Evolutionary conservation across 306 rosid species (phyloP), one percentile per base, ranked within the genome.

Genomic region (Citrullus amarus): DNA sequence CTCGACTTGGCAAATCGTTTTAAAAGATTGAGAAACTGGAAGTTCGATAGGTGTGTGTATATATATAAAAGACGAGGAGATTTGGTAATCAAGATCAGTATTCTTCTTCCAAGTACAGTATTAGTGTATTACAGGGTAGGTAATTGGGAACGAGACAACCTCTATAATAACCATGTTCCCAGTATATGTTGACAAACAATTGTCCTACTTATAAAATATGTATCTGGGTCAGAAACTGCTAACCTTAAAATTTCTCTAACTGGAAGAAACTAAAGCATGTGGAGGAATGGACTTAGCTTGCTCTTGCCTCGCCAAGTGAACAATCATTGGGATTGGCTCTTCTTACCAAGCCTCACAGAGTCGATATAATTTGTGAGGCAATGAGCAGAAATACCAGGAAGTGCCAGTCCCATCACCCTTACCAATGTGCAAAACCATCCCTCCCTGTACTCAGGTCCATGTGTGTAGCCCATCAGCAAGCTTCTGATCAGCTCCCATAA

Each of bases 331-430:
- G 74, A 39, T 41, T n/a, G 20, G 10, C n/a, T 79, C 67, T 86
- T 72, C 10, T 78, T 56, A 70, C 93, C 96, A 50, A 93, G 91
- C 79, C 93, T 90, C 56, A 87, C 82, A 16, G 92, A 86, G 80
- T 88, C 81, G 32, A 91, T 81, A 69, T 91, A 93, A 84, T 91
- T 83, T 48, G 84, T 80, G 38, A 90, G 82, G 79, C 84, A 79
- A 82, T 93, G 97, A 20, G 91, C 92, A 43, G 92, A 80, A 80
- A 91, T 25, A 32, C 96, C 95, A 77, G 98, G 93, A 85, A 89
- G 65, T 60, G 70, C 83, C 18, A 91, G 86, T 79, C 98, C 98
- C 22, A 85, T 41, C 39, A 86, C 68, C 79, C 95, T 86, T 39
- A 41, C 18, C 80, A 85, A 41, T 55, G 76, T 78, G 81, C 83